Evolutionary conservation across 1,139 yeast species (phyloP).

Genomic region (Lodderomyces elongisporus): DNA sequence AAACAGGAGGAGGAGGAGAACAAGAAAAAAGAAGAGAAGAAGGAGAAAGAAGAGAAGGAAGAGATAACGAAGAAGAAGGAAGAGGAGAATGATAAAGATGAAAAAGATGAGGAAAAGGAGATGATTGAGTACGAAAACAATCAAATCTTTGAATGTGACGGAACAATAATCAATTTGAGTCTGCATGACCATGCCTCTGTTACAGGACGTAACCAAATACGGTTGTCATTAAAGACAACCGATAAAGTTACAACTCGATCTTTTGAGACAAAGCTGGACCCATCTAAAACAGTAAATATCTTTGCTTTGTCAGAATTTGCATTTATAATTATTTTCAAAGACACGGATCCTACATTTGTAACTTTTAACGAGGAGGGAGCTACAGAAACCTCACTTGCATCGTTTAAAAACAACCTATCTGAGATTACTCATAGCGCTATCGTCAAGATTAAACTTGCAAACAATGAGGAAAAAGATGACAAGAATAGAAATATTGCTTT

Average conservation of each 20-base stretch:
- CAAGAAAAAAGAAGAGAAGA: background rate
- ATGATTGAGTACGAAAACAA: slow-evolving; percentile 9
- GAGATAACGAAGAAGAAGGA: background rate
- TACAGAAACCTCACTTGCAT: slow-evolving; percentile 5
- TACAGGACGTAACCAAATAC: too few relatives aligned
- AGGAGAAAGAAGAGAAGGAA: background rate
- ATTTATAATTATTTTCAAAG: slow-evolving; percentile 10
- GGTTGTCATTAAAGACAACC: too few relatives aligned
- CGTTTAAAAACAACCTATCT: slow-evolving; percentile 7
- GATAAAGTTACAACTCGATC: too few relatives aligned
- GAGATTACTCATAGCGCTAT: slow-evolving; percentile 12
- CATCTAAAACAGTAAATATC: too few relatives aligned
- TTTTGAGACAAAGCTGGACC: too few relatives aligned
- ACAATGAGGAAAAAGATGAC: slow-evolving; percentile 3
- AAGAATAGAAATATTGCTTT: too few relatives aligned
- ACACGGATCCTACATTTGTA: slow-evolving; percentile 8
- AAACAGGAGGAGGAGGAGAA: background rate
- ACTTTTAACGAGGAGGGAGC: slow-evolving; percentile 4
- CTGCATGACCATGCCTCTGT: too few relatives aligned
- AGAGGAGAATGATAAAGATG: too few relatives aligned
- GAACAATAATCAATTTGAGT: slow-evolving; percentile 11
- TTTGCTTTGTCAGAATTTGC: slow-evolving; percentile 6
- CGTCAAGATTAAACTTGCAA: slow-evolving; percentile 15
- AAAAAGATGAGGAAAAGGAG: slow-evolving; percentile 5
- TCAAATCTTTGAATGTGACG: slow-evolving; percentile 10